Evolutionary conservation across 805 yeast species (phyloP).

Genomic region (Spathaspora gorwiae): DNA sequence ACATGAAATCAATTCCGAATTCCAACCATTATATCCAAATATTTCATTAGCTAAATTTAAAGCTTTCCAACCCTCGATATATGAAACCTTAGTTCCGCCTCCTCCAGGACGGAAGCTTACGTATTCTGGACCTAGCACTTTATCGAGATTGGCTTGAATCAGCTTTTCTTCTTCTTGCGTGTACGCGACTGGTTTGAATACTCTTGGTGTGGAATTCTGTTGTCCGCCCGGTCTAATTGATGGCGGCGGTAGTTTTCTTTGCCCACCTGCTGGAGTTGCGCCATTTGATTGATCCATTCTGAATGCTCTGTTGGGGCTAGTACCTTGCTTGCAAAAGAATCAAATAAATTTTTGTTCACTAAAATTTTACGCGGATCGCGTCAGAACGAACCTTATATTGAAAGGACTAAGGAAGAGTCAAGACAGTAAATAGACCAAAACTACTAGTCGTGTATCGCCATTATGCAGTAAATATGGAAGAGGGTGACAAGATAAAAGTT

Average conservation of each 20-base stretch:
- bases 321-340: no score
- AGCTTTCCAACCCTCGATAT: constrained; percentile 82
- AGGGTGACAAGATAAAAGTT: no score
- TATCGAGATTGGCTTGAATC: constrained; percentile 30
- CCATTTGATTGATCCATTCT: no score
- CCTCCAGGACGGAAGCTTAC: constrained; percentile 74
- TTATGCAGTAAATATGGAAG: no score
- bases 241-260: not conserved
- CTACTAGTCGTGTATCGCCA: no score
- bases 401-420: no score
- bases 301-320: not conserved
- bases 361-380: no score
- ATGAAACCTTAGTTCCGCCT: constrained; percentile 63
- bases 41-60: constrained; percentile 74
- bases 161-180: constrained; percentile 27
- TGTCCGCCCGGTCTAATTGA: not conserved
- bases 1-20: constrained; percentile 60
- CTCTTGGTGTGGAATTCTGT: not conserved
- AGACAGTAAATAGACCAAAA: no score
- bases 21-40: constrained; percentile 84
- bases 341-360: no score
- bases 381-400: no score
- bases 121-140: constrained; percentile 67
- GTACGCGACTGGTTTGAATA: constrained; percentile 16
- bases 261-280: no score